These are phyloP conservation scores for Melastoma candidum DNA, from an alignment of 441 rosid genomes.

Conservation along the genomic window DNA sequence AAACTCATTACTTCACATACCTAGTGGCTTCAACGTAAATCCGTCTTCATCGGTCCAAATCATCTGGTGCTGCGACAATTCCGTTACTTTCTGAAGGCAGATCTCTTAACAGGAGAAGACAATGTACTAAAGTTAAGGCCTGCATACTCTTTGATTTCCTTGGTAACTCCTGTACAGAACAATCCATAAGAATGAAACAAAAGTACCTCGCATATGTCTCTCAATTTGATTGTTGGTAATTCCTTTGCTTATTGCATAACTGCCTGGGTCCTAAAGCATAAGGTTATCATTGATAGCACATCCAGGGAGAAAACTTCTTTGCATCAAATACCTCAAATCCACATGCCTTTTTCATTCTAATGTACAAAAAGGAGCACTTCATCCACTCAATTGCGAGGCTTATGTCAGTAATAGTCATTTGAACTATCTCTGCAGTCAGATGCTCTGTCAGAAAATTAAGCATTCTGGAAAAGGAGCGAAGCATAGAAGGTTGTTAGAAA, in stretches of 20 bases:
- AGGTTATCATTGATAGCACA: conserved; percentile 12
- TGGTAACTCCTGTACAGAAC: neutral
- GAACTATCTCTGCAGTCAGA: conserved; percentile 96
- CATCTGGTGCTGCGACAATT: conserved; percentile 77
- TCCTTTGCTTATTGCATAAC: conserved; percentile 70
- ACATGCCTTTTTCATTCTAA: conserved; percentile 87
- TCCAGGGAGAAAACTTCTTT: conserved; percentile 15
- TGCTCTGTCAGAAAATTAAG: conserved; percentile 86
- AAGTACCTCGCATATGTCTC: conserved; percentile 79
- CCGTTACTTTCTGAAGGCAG: conserved; percentile 71
- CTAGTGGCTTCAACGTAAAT: conserved; percentile 83
- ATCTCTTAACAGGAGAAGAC: conserved; percentile 32
- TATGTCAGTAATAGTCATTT: conserved; percentile 72
- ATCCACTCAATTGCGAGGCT: conserved; percentile 94
- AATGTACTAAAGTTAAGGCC: conserved; percentile 17
- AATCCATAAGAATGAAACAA: conserved; percentile 11
- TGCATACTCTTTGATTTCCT: conserved; percentile 4
- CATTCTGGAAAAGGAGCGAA: conserved; percentile 44
- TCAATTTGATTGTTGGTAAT: conserved; percentile 67
- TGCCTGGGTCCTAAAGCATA: conserved; percentile 66
- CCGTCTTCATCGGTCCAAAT: conserved; percentile 86
- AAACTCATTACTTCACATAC: conserved; percentile 23
- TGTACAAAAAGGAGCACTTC: conserved; percentile 86
- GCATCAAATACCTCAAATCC: conserved; percentile 9
- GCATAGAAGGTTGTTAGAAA: too few relatives aligned